A percentile compares a stretch with the other conserved stretches of the same genome.
phyloP scores from a whole-genome alignment of 768 basidiomycete genomes.

The Epithele typhae region DNA sequence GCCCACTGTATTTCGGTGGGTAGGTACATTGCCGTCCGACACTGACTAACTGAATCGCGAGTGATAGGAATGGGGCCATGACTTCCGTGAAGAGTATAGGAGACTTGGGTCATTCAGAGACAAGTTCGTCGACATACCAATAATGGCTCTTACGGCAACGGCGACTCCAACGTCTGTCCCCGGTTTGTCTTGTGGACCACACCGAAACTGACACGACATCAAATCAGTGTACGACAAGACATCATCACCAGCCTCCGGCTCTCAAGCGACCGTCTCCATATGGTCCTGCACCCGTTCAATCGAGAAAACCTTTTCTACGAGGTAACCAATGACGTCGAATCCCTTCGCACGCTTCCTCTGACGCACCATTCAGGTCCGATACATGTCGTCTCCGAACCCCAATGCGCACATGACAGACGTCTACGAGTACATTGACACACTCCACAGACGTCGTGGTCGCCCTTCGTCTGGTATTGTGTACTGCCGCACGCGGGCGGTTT shows the following conservation, averaged over 20 bases:
- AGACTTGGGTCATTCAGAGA: conserved; percentile 66
- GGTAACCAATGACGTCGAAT: conserved; percentile 32
- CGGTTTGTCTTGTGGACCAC: background rate
- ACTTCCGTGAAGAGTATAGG: conserved; percentile 73
- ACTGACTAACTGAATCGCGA: background rate
- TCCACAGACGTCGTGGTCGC: conserved; percentile 55
- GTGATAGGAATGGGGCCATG: conserved; percentile 80
- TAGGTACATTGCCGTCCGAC: background rate
- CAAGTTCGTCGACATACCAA: conserved; percentile 63
- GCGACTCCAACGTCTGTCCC: conserved; percentile 49
- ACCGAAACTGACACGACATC: background rate
- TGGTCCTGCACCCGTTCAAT: conserved; percentile 77
- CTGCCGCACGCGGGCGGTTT: conserved; percentile 63
- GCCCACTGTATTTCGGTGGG: conserved; percentile 81
- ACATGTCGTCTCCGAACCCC: conserved; percentile 49
- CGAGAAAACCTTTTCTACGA: conserved; percentile 79
- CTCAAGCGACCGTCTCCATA: conserved; percentile 48
- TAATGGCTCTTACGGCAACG: conserved; percentile 86
- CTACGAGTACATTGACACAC: conserved; percentile 55
- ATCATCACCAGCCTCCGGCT: conserved; percentile 67
- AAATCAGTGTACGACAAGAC: conserved; percentile 63
- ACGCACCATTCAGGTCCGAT: conserved; percentile 47
- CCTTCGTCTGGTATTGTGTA: conserved; percentile 75
- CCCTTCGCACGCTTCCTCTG: background rate
- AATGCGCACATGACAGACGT: conserved; percentile 60